Conservation (phyloP, 768 basidiomycete genomes). For the Tylopilus vinaceipallidus region DNA sequence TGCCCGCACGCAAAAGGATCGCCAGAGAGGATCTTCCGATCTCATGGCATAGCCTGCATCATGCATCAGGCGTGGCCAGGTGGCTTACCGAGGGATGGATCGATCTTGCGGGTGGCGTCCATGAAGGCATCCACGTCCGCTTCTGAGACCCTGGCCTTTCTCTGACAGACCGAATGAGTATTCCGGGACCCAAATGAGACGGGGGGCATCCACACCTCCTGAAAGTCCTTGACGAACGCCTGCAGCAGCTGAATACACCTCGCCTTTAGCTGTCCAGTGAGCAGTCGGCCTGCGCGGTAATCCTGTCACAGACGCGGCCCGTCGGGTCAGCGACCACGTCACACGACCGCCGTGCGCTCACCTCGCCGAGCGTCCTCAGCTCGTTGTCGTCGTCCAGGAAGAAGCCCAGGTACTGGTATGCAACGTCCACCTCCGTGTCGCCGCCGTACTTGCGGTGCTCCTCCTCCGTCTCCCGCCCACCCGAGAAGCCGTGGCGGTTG, state of each 20-base stretch:
- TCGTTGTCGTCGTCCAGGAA: slow-evolving; percentile 96
- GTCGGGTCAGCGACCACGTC: no score
- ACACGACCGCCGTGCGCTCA: no score
- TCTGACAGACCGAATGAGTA: slow-evolving; percentile 43
- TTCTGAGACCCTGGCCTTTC: slow-evolving; percentile 77
- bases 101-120: slow-evolving; percentile 77
- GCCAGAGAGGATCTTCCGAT: neutral
- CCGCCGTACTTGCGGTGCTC: slow-evolving; percentile 88
- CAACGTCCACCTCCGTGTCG: slow-evolving; percentile 91
- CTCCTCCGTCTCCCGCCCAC: slow-evolving; percentile 94
- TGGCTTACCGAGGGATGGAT: slow-evolving; percentile 47
- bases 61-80: slow-evolving; percentile 1
- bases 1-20: neutral
- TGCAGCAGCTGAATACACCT: slow-evolving; percentile 83
- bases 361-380: slow-evolving; percentile 72
- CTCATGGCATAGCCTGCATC: neutral
- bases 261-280: slow-evolving; percentile 91
- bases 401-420: slow-evolving; percentile 93
- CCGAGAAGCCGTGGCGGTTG: slow-evolving; percentile 93
- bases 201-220: slow-evolving; percentile 55
- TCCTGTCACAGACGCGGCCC: slow-evolving; percentile 51
- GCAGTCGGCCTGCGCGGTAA: slow-evolving; percentile 82
- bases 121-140: slow-evolving; percentile 74
- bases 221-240: slow-evolving; percentile 81
- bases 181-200: neutral